Base-by-base conservation (phyloP, 176 grass and related monocot species). In the Phoenix roebelenii region DNA sequence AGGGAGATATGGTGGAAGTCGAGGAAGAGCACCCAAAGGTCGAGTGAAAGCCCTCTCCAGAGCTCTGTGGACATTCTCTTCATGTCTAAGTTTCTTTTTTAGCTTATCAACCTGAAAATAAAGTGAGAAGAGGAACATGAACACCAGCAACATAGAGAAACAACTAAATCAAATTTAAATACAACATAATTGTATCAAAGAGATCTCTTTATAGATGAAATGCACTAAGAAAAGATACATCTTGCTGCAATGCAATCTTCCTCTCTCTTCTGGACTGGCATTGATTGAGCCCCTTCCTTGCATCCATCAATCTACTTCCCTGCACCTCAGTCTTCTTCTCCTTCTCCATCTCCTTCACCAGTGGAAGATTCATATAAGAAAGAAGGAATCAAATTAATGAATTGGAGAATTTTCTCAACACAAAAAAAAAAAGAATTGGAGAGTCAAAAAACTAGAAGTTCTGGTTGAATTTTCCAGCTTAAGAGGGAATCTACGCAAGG, bases 51-150 rank as follows among this genome's bases (percentile, higher is more conserved):
- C 94, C 63, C 94, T 60, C 71, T 89, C 94, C 26, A 98, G 70
- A 65, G 94, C 94, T 66, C 94, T 86, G 75, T 98, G 94, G 58
- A 98, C 85, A 76, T 85, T 98, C 79, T 98, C 94, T 71, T 98
- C 94, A 64, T 93, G 88, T 16, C 85, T 70, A 25, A 98, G 85
- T 80, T 98, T 89, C 82, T 85, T 98, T 76, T 74, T 92, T 2
- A 98, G 82, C 76, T 93, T 98, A 52, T 93, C 88, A 29, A 98
- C 88, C 94, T 98, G 58, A 15, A 77, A 81, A 81, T 26, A 68
- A 17, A 18, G 19, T 23, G 44, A 85, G 15, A 51, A 63, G 55
- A 54, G 12, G 51, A 28, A 29, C 16, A 61, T 22, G 20, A 22
- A 73, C 1, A 52, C 35, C 50, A 61, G 4, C 6, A 17, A n/a